These are phyloP conservation scores for Cunninghamia lanceolata DNA, from an alignment of 75 land plant genomes.

Conservation along the genomic window DNA sequence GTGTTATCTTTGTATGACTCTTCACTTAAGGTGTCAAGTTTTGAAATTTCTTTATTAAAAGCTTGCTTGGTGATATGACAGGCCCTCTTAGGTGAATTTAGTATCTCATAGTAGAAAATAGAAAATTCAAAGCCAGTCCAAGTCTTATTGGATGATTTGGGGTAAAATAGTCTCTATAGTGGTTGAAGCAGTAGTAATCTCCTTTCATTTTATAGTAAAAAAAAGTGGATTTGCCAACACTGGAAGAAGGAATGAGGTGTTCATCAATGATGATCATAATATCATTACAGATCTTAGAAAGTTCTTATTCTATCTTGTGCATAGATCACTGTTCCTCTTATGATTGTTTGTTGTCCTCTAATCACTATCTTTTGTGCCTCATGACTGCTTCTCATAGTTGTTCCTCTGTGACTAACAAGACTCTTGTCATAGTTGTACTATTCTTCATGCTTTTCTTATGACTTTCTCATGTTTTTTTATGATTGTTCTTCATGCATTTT, in stretches of 20 bases:
- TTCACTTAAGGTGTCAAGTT: constrained; percentile 50
- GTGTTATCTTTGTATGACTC: constrained; percentile 60
- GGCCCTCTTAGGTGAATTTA: constrained; percentile 57
- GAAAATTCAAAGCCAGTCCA: constrained; percentile 52
- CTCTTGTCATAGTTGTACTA: too few relatives aligned
- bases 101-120: constrained; percentile 53
- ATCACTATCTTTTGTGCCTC: too few relatives aligned
- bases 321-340: too few relatives aligned
- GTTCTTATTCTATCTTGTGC: constrained; percentile 58
- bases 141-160: constrained; percentile 51
- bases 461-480: too few relatives aligned
- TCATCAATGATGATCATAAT: constrained; percentile 58
- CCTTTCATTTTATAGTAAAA: constrained; percentile 77
- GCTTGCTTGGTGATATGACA: constrained; percentile 49
- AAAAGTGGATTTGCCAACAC: constrained; percentile 57
- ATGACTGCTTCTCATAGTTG: too few relatives aligned
- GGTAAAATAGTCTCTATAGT: constrained; percentile 43
- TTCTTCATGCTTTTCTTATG: too few relatives aligned
- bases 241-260: too few relatives aligned
- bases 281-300: constrained; percentile 48
- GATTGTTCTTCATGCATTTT: too few relatives aligned
- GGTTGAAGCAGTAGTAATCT: constrained; percentile 23
- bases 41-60: constrained; percentile 53
- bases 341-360: too few relatives aligned
- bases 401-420: too few relatives aligned